Base-by-base conservation (phyloP, 2,329 filamentous ascomycete genomes). In the Helotiales sp. region DNA sequence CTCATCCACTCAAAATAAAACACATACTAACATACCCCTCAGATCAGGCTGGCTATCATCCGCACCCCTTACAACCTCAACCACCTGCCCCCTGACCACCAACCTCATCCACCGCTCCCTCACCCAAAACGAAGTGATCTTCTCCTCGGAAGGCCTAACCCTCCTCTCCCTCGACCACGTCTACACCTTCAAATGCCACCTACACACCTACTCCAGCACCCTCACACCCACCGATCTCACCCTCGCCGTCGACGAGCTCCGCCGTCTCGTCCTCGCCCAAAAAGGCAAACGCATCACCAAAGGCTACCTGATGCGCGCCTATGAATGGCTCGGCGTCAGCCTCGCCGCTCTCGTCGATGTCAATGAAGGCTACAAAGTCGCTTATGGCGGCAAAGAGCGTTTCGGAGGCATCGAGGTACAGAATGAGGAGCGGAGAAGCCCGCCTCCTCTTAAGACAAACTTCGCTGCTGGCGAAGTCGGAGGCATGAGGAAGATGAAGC, bases 171-270 rank as follows among this genome's bases (percentile, higher is more conserved):
- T 90, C 11, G 88, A 91, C 76, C 82, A 86, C 59, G 77, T 89
- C 54, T 91, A 89, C 78, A 87, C 85, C 49, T 87, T 91, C 79
- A 89, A 89, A 76, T 81, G 82, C 55, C 86, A 87, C 0, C 81
- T 91, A 11, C 82, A 85, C 20, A 83, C 82, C 70, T 89, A 89
- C 75, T 82, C 85, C 4, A 81, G 80, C 65, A 82, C 81, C 75
- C 80, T 74, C 4, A 64, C 71, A 0, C 61, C 65, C 11, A n/a
- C 22, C 1, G 67, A 73, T 22, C 81, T 90, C 8, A 86, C 89
- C 71, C 83, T 87, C 57, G 86, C 88, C 30, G 86, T 90, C 57
- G 87, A 90, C 75, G 87, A 89, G 74, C 81, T 91, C 43, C 83
- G 87, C 2, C 82, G 87, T 4, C 82, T 87, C 26, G 83, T 89